Evolutionary conservation across 495 filamentous ascomycete species (phyloP), one percentile per base, ranked within the genome.

Genomic region (Podospora fimiseda): DNA sequence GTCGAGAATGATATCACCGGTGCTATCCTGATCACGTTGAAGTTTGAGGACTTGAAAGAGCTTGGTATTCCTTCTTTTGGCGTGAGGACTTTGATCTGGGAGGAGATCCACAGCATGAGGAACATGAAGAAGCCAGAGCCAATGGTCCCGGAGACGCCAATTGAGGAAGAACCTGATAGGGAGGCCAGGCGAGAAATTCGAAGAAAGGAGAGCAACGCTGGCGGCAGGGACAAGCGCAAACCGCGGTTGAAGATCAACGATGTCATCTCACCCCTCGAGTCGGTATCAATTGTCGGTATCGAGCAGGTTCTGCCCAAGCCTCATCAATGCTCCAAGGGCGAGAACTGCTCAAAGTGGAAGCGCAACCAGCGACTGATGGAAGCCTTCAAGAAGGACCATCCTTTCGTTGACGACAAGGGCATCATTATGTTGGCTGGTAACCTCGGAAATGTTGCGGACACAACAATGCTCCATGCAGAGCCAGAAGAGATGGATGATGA

Each of bases 61-160:
- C 82, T 96, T 4, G 86, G 86, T 18, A 94, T 98, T 53, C 70
- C 77, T n/a, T 96, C 93, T 0, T 96, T 96, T 69, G 93, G 93
- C 14, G 89, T 92, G 57, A 81, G 93, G 18, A 89, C 89, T 48
- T 80, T 79, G 54, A 61, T 98, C 0, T 95, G 94, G 90, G 81
- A 82, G 57, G 85, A 87, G 55, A 95, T 97, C 51, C 79, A 85
- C 58, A 67, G 74, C 8, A 79, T 95, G 11, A 77, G 85, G 39
- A 79, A 81, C 50, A 84, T 76, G 54, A 76, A 78, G 30, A 69
- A 72, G 40, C 63, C 71, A n/a, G 78, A 80, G 49, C 78, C 77
- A n/a, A 63, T 71, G 51, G 74, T 74, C 0, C n/a, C n/a, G n/a
- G 69, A 77, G 8, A 81, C 80, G 15, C 75, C 79, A 15, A 80